phyloP scores from a whole-genome alignment of 768 basidiomycete genomes.

The Lactarius evosmus region DNA sequence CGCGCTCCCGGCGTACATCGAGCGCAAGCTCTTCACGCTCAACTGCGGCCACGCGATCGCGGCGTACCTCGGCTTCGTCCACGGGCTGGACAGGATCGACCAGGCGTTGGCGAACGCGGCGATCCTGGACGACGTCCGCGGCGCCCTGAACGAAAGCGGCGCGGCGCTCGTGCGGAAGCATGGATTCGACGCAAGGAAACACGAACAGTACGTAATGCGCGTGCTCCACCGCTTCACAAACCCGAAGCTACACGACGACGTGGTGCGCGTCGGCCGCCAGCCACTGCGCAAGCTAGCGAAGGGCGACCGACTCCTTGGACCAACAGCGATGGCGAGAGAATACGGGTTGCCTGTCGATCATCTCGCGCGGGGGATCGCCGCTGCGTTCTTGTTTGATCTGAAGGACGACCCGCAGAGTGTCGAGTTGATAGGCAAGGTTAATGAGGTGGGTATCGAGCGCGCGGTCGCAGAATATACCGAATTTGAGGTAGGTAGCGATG shows the following conservation, averaged over 20 bases:
- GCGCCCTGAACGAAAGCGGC: constrained; percentile 40
- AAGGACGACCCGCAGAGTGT: constrained; percentile 37
- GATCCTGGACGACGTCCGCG: constrained; percentile 32
- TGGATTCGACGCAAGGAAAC: constrained; percentile 30
- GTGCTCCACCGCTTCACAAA: constrained; percentile 38
- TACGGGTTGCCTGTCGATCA: constrained; percentile 34
- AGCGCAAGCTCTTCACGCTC: constrained; percentile 44
- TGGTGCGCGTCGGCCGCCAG: constrained; percentile 39
- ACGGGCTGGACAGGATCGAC: constrained; percentile 35
- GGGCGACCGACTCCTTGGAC: constrained; percentile 39
- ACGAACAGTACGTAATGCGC: constrained; percentile 36
- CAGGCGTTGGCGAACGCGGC: constrained; percentile 35
- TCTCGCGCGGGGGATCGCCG: constrained; percentile 38
- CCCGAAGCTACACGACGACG: constrained; percentile 38
- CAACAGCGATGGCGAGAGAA: constrained; percentile 37
- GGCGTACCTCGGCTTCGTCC: constrained; percentile 40
- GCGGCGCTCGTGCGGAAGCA: constrained; percentile 37
- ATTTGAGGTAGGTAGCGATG: constrained; percentile 30
- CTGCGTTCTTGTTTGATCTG: constrained; percentile 36
- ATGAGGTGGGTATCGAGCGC: constrained; percentile 32
- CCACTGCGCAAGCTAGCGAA: constrained; percentile 40
- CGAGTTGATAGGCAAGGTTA: constrained; percentile 34
- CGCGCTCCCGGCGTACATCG: constrained; percentile 38
- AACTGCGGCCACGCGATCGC: constrained; percentile 42
- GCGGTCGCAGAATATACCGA: constrained; percentile 35